Percentiles rank a stretch among this genome's conserved stretches.
phyloP scores from a whole-genome alignment of 2,329 filamentous ascomycete genomes.

The Periconia macrospinosa region DNA sequence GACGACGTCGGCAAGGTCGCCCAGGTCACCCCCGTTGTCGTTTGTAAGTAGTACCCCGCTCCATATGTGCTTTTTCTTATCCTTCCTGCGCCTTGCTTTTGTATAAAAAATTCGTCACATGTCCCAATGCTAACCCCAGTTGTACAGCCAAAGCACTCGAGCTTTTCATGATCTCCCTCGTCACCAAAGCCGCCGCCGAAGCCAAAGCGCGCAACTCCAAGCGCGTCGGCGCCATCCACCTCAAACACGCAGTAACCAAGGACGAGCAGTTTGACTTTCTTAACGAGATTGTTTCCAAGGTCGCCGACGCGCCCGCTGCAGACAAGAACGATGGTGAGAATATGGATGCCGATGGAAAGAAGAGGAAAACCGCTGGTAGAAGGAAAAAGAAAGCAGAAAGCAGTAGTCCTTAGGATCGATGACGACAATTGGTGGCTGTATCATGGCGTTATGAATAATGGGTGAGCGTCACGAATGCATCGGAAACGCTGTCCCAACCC shows the following conservation, averaged over 20 bases:
- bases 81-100: not conserved
- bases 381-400: constrained; percentile 44
- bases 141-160: constrained; percentile 82
- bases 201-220: constrained; percentile 83
- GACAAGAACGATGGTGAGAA: constrained; percentile 51
- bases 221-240: constrained; percentile 83
- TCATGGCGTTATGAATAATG: not conserved
- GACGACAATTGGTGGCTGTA: not conserved
- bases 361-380: constrained; percentile 45
- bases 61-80: not conserved
- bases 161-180: constrained; percentile 95
- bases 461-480: not conserved
- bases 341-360: constrained; percentile 47
- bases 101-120: no score
- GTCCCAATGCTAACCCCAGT: not conserved
- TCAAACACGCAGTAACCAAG: constrained; percentile 85
- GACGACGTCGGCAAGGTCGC: constrained; percentile 98
- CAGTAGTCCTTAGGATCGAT: constrained; percentile 34
- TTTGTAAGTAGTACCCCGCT: constrained; percentile 57
- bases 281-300: constrained; percentile 83
- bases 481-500: not conserved
- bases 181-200: constrained; percentile 83
- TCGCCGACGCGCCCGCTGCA: constrained; percentile 63
- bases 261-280: constrained; percentile 96
- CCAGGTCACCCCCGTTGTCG: constrained; percentile 94